Evolutionary conservation across 2,329 filamentous ascomycete genomes (phyloP).

Genomic region (Phoma sp.): DNA sequence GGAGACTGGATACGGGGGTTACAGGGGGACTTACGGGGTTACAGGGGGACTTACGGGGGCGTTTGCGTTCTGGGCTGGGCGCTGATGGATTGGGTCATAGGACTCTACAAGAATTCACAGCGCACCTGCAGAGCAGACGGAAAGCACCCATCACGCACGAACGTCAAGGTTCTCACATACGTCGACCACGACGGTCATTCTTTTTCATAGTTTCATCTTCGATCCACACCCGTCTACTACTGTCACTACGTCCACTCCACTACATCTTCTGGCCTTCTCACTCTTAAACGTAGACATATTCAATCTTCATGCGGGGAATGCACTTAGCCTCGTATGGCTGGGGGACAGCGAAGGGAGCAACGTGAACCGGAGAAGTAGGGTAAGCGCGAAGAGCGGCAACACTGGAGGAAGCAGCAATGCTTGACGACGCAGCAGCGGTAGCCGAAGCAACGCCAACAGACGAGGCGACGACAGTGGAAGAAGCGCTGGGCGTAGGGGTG

Average conservation of each 20-base stretch:
- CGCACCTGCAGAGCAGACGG: slow-evolving; percentile 24
- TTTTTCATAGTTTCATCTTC: slow-evolving; percentile 25
- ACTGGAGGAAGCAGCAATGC: slow-evolving; percentile 13
- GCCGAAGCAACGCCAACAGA: slow-evolving; percentile 24
- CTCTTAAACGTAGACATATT: slow-evolving; percentile 31
- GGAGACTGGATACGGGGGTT: slow-evolving; percentile 10
- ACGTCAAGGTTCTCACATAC: slow-evolving; percentile 25
- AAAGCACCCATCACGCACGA: slow-evolving; percentile 28
- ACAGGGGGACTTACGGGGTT: no score
- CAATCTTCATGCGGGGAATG: slow-evolving; percentile 24
- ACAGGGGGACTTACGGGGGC: slow-evolving; percentile 14
- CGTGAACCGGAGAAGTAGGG: slow-evolving; percentile 31
- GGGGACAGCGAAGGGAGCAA: slow-evolving; percentile 27
- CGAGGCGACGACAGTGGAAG: slow-evolving; percentile 25
- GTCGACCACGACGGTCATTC: slow-evolving; percentile 22
- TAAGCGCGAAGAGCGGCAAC: slow-evolving; percentile 25
- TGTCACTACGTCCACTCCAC: slow-evolving; percentile 26
- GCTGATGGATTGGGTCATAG: slow-evolving; percentile 7
- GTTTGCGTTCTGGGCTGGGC: slow-evolving; percentile 14
- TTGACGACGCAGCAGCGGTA: slow-evolving; percentile 23
- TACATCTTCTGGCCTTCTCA: slow-evolving; percentile 27
- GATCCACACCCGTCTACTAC: slow-evolving; percentile 26
- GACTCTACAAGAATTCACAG: slow-evolving; percentile 22
- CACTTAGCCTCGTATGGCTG: slow-evolving; percentile 25
- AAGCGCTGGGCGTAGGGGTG: slow-evolving; percentile 28